Evolutionary conservation across 805 yeast species (phyloP).

Genomic region (Metschnikowia proteae): DNA sequence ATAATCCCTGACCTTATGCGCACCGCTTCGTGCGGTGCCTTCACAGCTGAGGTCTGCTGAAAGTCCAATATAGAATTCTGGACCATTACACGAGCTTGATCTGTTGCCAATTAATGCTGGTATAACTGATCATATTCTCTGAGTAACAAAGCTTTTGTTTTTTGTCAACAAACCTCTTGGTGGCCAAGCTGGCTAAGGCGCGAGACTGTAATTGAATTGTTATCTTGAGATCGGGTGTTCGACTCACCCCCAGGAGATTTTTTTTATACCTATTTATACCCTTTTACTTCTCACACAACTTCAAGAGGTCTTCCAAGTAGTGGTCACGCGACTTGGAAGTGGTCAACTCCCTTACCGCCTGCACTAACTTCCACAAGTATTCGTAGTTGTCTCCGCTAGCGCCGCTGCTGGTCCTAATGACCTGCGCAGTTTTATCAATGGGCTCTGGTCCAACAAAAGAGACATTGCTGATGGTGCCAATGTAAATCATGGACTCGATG

Average conservation of each 20-base stretch:
- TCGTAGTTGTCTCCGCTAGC: slow-evolving; percentile 81
- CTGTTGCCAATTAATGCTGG: too few relatives aligned
- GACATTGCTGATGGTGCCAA: slow-evolving; percentile 76
- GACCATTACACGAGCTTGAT: too few relatives aligned
- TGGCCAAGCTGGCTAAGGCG: slow-evolving; percentile 53
- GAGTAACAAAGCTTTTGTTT: too few relatives aligned
- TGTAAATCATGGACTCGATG: slow-evolving; percentile 64
- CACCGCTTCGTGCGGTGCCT: too few relatives aligned
- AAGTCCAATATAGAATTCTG: too few relatives aligned
- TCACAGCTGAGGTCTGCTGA: too few relatives aligned
- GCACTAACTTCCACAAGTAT: slow-evolving; percentile 55
- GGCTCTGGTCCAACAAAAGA: slow-evolving; percentile 85
- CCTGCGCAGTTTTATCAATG: slow-evolving; percentile 53
- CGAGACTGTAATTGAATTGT: slow-evolving; percentile 46
- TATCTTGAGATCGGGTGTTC: slow-evolving; percentile 51
- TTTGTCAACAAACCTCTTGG: slow-evolving; percentile 29
- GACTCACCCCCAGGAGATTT: slow-evolving; percentile 50
- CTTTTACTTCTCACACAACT: background rate
- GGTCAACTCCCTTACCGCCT: slow-evolving; percentile 36
- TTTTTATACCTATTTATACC: slow-evolving; percentile 13
- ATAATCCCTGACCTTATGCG: too few relatives aligned
- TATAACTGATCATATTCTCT: too few relatives aligned
- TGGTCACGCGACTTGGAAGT: slow-evolving; percentile 23
- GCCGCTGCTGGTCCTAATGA: slow-evolving; percentile 57
- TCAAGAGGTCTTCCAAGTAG: slow-evolving; percentile 32